Conservation (phyloP, 2,329 filamentous ascomycete genomes). For the Aspergillus puulaauensis region DNA sequence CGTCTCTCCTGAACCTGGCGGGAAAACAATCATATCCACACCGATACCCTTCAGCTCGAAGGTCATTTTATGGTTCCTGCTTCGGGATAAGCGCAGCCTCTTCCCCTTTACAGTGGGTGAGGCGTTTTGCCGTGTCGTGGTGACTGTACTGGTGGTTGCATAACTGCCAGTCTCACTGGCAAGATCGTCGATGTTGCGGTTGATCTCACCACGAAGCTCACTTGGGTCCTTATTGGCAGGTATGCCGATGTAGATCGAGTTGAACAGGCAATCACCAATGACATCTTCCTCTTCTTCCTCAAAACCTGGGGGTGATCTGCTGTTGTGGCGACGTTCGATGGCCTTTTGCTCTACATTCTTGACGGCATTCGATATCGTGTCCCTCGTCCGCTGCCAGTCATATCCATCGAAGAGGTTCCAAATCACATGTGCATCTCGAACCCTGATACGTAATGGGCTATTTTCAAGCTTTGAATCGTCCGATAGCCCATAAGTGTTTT, state of each 20-base stretch:
- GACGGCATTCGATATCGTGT: slow-evolving; percentile 83
- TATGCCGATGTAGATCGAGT: slow-evolving; percentile 96
- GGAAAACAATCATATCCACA: slow-evolving; percentile 78
- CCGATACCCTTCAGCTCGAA: slow-evolving; percentile 87
- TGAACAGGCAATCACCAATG: slow-evolving; percentile 95
- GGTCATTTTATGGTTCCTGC: slow-evolving; percentile 90
- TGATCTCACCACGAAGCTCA: slow-evolving; percentile 80
- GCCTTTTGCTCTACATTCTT: slow-evolving; percentile 82
- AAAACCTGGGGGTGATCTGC: slow-evolving; percentile 54
- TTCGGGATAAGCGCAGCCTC: slow-evolving; percentile 73
- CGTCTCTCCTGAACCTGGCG: slow-evolving; percentile 73
- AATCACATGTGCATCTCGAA: slow-evolving; percentile 87
- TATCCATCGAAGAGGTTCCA: slow-evolving; percentile 99
- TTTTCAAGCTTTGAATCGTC: slow-evolving; percentile 61
- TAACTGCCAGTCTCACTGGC: slow-evolving; percentile 87
- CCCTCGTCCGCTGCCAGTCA: slow-evolving; percentile 87
- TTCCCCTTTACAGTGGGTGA: slow-evolving; percentile 47
- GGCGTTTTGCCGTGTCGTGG: slow-evolving; percentile 37
- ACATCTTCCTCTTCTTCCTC: slow-evolving; percentile 75
- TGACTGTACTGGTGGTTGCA: slow-evolving; percentile 66
- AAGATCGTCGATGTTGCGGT: slow-evolving; percentile 81
- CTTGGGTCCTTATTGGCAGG: slow-evolving; percentile 80
- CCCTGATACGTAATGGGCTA: slow-evolving; percentile 72
- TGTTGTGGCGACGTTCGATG: slow-evolving; percentile 67
- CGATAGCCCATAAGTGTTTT: slow-evolving; percentile 70